A percentile compares a stretch with the other conserved stretches of the same genome.
Conservation (phyloP, 306 rosid genomes). For the Malus orientalis region DNA sequence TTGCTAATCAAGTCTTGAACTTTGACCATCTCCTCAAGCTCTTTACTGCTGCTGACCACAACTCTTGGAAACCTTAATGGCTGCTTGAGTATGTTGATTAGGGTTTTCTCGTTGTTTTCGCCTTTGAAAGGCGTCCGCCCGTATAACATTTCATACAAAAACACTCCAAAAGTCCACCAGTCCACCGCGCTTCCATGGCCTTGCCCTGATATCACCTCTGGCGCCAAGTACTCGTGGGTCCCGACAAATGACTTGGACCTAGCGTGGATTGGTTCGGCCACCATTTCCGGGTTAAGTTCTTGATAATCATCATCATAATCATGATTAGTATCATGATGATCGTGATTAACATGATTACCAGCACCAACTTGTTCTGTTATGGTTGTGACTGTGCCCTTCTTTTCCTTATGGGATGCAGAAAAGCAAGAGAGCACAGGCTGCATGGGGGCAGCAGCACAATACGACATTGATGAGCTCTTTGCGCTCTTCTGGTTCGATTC, state of each 20-base stretch:
- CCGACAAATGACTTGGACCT: conserved; percentile 86
- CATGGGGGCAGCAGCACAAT: conserved; percentile 70
- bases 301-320: background rate
- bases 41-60: conserved; percentile 51
- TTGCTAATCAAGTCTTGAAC: conserved; percentile 75
- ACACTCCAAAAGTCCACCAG: conserved; percentile 97
- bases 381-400: conserved; percentile 44
- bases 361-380: conserved; percentile 47
- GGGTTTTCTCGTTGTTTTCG: conserved; percentile 84
- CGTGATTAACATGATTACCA: background rate
- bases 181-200: conserved; percentile 97
- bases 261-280: conserved; percentile 83
- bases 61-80: conserved; percentile 65
- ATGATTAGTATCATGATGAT: background rate
- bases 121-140: conserved; percentile 93
- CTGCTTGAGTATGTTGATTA: conserved; percentile 64
- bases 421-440: conserved; percentile 85
- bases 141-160: conserved; percentile 80
- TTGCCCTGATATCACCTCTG: conserved; percentile 88
- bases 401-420: conserved; percentile 44
- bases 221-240: conserved; percentile 90
- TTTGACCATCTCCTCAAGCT: conserved; percentile 70
- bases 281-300: conserved; percentile 56
- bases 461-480: conserved; percentile 27
- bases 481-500: conserved; percentile 24